Evolutionary conservation across 2,329 filamentous ascomycete genomes (phyloP).

Genomic region (Colletotrichum kahawae): DNA sequence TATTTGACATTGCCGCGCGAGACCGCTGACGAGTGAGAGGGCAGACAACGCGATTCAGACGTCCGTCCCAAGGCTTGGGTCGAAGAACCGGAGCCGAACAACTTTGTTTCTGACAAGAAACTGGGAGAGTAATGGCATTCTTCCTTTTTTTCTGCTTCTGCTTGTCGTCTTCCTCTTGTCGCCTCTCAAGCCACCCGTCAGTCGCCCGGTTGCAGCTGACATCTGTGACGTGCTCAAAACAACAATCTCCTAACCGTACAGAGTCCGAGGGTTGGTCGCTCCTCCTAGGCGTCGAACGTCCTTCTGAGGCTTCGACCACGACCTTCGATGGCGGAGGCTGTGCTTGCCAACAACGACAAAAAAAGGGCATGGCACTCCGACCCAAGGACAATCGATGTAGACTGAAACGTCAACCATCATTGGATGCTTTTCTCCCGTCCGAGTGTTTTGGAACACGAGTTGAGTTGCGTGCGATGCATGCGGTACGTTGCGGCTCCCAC

Average conservation of each 20-base stretch:
- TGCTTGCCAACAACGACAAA: conserved; percentile 12
- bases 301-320: background rate
- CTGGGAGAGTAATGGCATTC: background rate
- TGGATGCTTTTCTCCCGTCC: conserved; percentile 16
- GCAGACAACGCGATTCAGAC: conserved; percentile 13
- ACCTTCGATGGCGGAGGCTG: conserved; percentile 6
- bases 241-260: background rate
- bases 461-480: conserved; percentile 4
- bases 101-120: background rate
- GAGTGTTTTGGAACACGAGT: conserved; percentile 13
- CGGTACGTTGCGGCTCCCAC: background rate
- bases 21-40: conserved; percentile 3
- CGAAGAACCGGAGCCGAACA: conserved; percentile 5
- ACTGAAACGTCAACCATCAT: conserved; percentile 19
- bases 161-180: background rate
- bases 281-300: background rate
- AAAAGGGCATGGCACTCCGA: background rate
- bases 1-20: conserved; percentile 15
- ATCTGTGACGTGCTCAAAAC: conserved; percentile 17
- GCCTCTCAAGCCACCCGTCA: background rate
- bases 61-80: conserved; percentile 4
- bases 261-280: background rate
- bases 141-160: background rate
- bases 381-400: conserved; percentile 15
- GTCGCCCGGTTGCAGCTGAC: conserved; percentile 13